Percentiles rank a stretch among this genome's conserved stretches.
Evolutionary conservation across 345 rosid genomes (phyloP).

Genomic region (Sonneratia alba): DNA sequence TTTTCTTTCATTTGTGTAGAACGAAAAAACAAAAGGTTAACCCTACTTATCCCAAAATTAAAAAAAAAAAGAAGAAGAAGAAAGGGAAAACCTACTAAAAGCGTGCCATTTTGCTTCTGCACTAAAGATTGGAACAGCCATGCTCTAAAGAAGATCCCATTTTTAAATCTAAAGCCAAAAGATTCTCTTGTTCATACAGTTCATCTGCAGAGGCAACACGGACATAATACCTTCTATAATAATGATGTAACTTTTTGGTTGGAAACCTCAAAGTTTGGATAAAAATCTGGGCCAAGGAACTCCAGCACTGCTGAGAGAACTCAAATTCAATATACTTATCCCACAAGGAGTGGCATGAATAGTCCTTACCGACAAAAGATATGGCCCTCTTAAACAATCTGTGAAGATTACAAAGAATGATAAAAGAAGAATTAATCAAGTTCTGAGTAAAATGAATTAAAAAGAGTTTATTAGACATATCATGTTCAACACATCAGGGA

Average conservation of each 20-base stretch:
- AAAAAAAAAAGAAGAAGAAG: too few species aligned
- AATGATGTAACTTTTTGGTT: conserved; percentile 52
- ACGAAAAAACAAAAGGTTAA: background rate
- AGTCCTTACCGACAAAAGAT: conserved; percentile 83
- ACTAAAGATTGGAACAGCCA: background rate
- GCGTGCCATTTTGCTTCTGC: background rate
- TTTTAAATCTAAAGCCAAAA: background rate
- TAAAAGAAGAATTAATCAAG: background rate
- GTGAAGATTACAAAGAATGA: conserved; percentile 10
- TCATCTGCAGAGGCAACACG: background rate
- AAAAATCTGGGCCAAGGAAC: conserved; percentile 52
- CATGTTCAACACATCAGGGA: background rate
- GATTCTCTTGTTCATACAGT: background rate
- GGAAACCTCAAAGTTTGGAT: conserved; percentile 65
- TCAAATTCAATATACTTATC: conserved; percentile 68
- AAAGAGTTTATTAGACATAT: background rate
- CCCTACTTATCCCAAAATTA: too few species aligned
- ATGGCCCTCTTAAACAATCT: conserved; percentile 72
- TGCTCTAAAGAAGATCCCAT: background rate
- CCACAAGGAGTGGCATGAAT: conserved; percentile 61
- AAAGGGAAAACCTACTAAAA: background rate
- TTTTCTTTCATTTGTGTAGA: background rate
- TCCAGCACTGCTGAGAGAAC: conserved; percentile 53
- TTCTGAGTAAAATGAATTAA: background rate
- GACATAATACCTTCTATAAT: conserved; percentile 51